These are phyloP conservation scores for Gilbertella persicaria DNA, from an alignment of 371 early-diverging fungal species.

Conservation along the genomic window DNA sequence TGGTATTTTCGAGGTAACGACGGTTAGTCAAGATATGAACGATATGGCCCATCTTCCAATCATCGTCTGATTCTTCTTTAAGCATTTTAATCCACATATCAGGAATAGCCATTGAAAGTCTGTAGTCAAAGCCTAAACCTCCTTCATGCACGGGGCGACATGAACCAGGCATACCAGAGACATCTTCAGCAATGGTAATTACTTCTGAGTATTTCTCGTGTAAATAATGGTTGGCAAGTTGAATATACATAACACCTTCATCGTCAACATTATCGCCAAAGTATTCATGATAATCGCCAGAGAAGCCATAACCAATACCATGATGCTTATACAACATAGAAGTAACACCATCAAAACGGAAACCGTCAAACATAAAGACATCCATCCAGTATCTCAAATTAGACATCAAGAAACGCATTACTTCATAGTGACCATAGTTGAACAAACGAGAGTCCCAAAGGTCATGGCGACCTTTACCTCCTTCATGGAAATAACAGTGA, in stretches of 20 bases:
- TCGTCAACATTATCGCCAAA: slow-evolving; percentile 84
- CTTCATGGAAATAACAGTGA: slow-evolving; percentile 94
- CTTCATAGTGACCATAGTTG: slow-evolving; percentile 91
- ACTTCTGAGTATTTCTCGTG: slow-evolving; percentile 77
- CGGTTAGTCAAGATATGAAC: slow-evolving; percentile 88
- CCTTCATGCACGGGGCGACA: slow-evolving; percentile 90
- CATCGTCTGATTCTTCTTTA: slow-evolving; percentile 90
- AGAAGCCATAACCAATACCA: slow-evolving; percentile 92
- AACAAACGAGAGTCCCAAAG: slow-evolving; percentile 94
- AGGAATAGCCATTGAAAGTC: slow-evolving; percentile 96
- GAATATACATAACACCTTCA: slow-evolving; percentile 87
- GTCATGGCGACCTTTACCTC: slow-evolving; percentile 83
- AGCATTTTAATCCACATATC: slow-evolving; percentile 99
- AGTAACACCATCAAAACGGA: slow-evolving; percentile 97
- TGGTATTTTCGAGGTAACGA: slow-evolving; percentile 86
- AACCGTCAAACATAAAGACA: slow-evolving; percentile 93
- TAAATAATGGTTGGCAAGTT: slow-evolving; percentile 88
- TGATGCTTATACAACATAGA: slow-evolving; percentile 95
- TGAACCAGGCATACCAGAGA: slow-evolving; percentile 97
- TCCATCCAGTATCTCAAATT: slow-evolving; percentile 93
- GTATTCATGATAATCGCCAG: slow-evolving; percentile 93
- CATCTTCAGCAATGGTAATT: slow-evolving; percentile 96
- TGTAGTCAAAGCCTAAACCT: slow-evolving; percentile 95
- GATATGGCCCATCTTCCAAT: slow-evolving; percentile 91
- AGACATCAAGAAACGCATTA: slow-evolving; percentile 89